These are phyloP conservation scores for Helicostylum pulchrum DNA, from an alignment of 192 early-diverging fungal species.

Conservation along the genomic window DNA sequence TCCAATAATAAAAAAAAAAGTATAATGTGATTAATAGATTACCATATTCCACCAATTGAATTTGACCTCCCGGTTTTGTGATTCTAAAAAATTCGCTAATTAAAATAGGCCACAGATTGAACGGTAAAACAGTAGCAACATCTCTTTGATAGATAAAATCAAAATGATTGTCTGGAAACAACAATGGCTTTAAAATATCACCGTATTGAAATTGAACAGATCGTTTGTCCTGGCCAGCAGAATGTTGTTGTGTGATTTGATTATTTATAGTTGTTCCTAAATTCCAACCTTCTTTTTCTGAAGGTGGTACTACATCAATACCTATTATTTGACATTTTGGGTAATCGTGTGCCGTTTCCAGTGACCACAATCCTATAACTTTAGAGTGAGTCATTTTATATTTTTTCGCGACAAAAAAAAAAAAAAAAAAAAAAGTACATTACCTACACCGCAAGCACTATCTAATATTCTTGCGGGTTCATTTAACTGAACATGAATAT, in stretches of 20 bases:
- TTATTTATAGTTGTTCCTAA: neutral
- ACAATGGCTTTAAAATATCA: slow-evolving; percentile 36
- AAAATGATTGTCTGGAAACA: slow-evolving; percentile 44
- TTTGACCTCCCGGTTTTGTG: slow-evolving; percentile 22
- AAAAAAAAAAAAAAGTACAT: neutral
- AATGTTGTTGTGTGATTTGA: neutral
- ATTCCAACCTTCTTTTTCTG: neutral
- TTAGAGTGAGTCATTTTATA: neutral
- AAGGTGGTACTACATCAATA: slow-evolving; percentile 40
- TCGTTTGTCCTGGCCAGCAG: neutral
- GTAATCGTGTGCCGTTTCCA: slow-evolving; percentile 48
- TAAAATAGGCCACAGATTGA: slow-evolving; percentile 18
- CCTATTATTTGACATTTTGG: slow-evolving; percentile 46
- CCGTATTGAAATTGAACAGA: slow-evolving; percentile 19
- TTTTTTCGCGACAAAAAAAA: neutral
- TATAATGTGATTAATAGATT: neutral
- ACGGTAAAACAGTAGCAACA: slow-evolving; percentile 16
- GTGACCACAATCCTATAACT: slow-evolving; percentile 28
- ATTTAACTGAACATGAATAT: slow-evolving; percentile 8
- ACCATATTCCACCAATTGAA: slow-evolving; percentile 32
- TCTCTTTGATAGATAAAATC: slow-evolving; percentile 44
- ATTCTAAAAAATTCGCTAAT: slow-evolving; percentile 17
- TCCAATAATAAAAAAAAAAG: neutral
- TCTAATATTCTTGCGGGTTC: slow-evolving; percentile 17
- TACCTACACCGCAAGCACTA: slow-evolving; percentile 25